Base-by-base conservation (phyloP, 2,329 filamentous ascomycete genomes). In the Aspergillus jensenii region DNA sequence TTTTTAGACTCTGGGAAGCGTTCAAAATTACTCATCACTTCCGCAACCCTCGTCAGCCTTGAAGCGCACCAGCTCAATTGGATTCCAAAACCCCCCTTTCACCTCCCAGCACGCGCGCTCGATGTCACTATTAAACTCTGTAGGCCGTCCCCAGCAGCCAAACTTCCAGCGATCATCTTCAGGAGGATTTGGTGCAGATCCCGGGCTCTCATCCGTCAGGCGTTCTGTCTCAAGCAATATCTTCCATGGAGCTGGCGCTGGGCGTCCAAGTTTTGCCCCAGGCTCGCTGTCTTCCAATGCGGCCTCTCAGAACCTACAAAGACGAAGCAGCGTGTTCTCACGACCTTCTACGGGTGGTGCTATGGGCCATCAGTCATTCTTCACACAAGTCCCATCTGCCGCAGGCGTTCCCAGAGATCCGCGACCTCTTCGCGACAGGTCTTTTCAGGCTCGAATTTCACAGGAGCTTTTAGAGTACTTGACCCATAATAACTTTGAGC, bases 401-500 rank as follows among this genome's bases (percentile, higher is more conserved):
- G 91, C 92, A 1, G 91, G 90, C 58, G 88, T 93, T 2, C 91
- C 92, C 1, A 84, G 87, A 60, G 96, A 99, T 70, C 93, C 95
- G 1, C 86, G 96, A 56, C 90, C 93, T 14, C 79, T 98, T 53
- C 90, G 88, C 70, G 91, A 98, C 70, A 83, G 90, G 39, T 83
- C 84, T 21, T 96, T 90, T 66, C 90, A 96, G 71, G 83, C 86
- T 31, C 86, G 88, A 56, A 93, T 99, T 74, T 91, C 89, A 7
- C 90, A 95, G 66, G 93, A 99, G 69, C 78, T 99, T 55, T 79
- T 96, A 64, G 95, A 99, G 65, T 99, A 96, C 71, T 83, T 99
- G 71, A 88, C 91, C 0, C 88, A 93, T 57, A 89, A 97, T 74
- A 96, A 97, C 71, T 99, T 98, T 69, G 95, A 99, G 76, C 87